Evolutionary conservation across 805 yeast genomes (phyloP), one percentile per base, ranked within the genome.

Genomic region (Candida chauliodis): DNA sequence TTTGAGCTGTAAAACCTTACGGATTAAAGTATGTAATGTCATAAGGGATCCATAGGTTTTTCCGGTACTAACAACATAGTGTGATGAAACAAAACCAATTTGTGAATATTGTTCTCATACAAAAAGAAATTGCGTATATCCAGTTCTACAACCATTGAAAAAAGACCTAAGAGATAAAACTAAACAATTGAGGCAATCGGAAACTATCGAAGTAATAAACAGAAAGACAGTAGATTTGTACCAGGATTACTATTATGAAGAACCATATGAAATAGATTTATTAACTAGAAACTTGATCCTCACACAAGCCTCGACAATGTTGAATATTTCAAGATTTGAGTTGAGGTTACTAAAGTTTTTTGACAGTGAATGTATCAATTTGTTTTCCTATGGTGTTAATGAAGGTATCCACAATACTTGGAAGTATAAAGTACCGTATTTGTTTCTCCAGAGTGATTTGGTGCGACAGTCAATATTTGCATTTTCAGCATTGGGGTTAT

Each of bases 71-170:
- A 49, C 51, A 22, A 5, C 36, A 19, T 29, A 61, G 66, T 62
- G 68, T 36, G 46, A 58, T 36, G 67, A 60, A 34, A 51, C 42
- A 8, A 50, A 46, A 38, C 68, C 68, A 3, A 23, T 36, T 8
- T 62, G 68, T 43, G 67, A 62, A 29, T 62, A 62, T 42, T 62
- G 68, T 26, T 25, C 25, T 3, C 58, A 59, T 38, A 57, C 64
- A 3, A 43, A 46, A 13, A 41, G 63, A 3, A 34, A 36, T 2
- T 61, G 66, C 36, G 36, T 41, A 2, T 61, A 61, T 34, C 56
- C 53, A 6, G 15, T 11, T 7, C 19, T 42, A 14, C 20, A 29
- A 35, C 32, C 30, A 5, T 30, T 19, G 10, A 37, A 36, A 16
- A 36, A 36, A 15, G 37, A 25, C 27, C 17, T 27, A 7, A 34